These are phyloP conservation scores for Anthracocystis walkeri DNA, from an alignment of 1,284 basidiomycete genomes.

Conservation along the genomic window DNA sequence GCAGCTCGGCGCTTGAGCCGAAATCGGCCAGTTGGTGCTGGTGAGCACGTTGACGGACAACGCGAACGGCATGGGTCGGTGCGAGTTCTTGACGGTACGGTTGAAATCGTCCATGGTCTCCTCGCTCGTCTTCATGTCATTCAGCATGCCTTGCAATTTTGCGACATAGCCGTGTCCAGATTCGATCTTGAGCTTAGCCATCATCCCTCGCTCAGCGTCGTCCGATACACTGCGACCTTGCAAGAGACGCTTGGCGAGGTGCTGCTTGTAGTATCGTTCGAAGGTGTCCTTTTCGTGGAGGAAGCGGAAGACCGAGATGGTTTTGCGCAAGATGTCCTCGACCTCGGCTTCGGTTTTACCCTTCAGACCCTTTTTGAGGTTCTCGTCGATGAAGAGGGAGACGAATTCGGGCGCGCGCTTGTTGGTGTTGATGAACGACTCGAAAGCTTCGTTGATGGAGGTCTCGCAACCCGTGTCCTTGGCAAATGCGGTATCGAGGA, in stretches of 20 bases:
- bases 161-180: conserved; percentile 97
- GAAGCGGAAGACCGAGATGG: conserved; percentile 94
- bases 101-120: conserved; percentile 85
- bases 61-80: conserved; percentile 79
- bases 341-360: conserved; percentile 95
- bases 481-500: conserved; percentile 80
- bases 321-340: conserved; percentile 89
- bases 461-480: conserved; percentile 82
- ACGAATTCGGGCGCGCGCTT: conserved; percentile 91
- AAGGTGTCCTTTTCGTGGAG: conserved; percentile 96
- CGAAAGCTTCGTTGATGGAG: conserved; percentile 92
- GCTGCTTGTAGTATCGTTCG: conserved; percentile 96
- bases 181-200: conserved; percentile 96
- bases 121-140: conserved; percentile 90
- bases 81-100: conserved; percentile 73
- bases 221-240: conserved; percentile 89
- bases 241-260: conserved; percentile 91
- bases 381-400: conserved; percentile 96
- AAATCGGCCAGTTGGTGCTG: conserved; percentile 67
- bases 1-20: conserved; percentile 52
- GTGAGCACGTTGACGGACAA: conserved; percentile 73
- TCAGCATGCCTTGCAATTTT: conserved; percentile 98
- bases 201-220: conserved; percentile 97
- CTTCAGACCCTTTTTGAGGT: conserved; percentile 93
- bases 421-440: conserved; percentile 90